Conservation (phyloP, 805 yeast species). For the Metschnikowia gelsemii region DNA sequence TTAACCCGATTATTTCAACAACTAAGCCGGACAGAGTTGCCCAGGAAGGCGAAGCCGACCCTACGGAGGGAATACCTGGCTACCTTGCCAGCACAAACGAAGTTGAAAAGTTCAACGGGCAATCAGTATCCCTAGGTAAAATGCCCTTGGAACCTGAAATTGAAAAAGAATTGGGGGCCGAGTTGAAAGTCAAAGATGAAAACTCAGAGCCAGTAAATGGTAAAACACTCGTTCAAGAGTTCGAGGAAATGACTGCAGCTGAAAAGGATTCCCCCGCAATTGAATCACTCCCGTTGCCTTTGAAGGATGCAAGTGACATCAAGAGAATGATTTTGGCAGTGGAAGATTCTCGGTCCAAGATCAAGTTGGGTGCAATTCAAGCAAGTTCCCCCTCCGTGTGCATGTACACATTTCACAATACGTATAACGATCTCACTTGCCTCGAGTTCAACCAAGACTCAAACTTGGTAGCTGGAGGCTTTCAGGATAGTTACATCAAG, state of each 20-base stretch:
- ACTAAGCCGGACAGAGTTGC: constrained; percentile 40
- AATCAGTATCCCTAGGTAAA: constrained; percentile 76
- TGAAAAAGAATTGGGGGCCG: constrained; percentile 79
- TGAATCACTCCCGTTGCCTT: constrained; percentile 82
- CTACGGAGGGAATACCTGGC: constrained; percentile 53
- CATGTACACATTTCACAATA: constrained; percentile 97
- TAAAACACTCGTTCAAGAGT: constrained; percentile 62
- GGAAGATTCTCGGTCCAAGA: constrained; percentile 76
- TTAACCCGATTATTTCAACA: constrained; percentile 51
- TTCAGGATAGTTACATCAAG: constrained; percentile 86
- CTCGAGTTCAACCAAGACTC: constrained; percentile 86
- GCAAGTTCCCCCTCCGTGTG: constrained; percentile 91
- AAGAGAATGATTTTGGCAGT: constrained; percentile 75
- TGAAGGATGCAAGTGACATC: constrained; percentile 75
- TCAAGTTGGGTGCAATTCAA: constrained; percentile 66
- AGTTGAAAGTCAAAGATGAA: constrained; percentile 76
- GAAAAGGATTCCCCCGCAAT: constrained; percentile 66
- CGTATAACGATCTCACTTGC: constrained; percentile 84
- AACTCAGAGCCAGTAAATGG: constrained; percentile 33
- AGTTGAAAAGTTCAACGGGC: constrained; percentile 62
- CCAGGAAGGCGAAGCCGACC: constrained; percentile 48
- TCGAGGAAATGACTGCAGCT: constrained; percentile 54
- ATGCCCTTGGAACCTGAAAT: constrained; percentile 86
- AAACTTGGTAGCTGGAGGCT: constrained; percentile 87
- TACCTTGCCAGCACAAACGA: constrained; percentile 43